Conservation (phyloP, 2,329 filamentous ascomycete species). For the Bretziella fagacearum region DNA sequence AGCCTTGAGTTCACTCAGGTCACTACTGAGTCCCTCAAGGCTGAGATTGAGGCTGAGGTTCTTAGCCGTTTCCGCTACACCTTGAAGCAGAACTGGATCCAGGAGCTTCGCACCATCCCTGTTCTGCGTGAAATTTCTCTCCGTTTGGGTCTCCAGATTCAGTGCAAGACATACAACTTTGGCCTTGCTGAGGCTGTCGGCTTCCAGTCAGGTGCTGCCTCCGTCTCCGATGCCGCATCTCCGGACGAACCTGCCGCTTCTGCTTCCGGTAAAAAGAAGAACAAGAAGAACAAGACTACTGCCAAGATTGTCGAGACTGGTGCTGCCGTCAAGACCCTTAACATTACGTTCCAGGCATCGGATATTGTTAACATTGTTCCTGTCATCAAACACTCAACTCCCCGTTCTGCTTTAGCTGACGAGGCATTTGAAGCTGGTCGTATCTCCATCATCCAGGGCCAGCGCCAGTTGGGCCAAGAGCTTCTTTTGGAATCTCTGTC, state of each 20-base stretch:
- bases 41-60: slow-evolving; percentile 56
- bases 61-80: slow-evolving; percentile 59
- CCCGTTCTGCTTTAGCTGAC: slow-evolving; percentile 78
- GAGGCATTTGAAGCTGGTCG: slow-evolving; percentile 91
- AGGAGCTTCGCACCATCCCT: slow-evolving; percentile 55
- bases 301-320: slow-evolving; percentile 40
- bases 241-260: slow-evolving; percentile 24
- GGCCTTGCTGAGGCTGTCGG: slow-evolving; percentile 13
- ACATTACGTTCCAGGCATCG: slow-evolving; percentile 58
- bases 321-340: slow-evolving; percentile 26
- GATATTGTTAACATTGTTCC: slow-evolving; percentile 90
- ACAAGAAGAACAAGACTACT: slow-evolving; percentile 45
- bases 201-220: slow-evolving; percentile 17
- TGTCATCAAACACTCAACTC: slow-evolving; percentile 82
- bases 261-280: slow-evolving; percentile 28
- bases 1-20: slow-evolving; percentile 68
- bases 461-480: slow-evolving; percentile 92
- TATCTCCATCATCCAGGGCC: slow-evolving; percentile 86
- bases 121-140: slow-evolving; percentile 75
- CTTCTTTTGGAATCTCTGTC: slow-evolving; percentile 90
- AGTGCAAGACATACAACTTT: slow-evolving; percentile 42
- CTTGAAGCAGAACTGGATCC: slow-evolving; percentile 51
- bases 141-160: slow-evolving; percentile 79
- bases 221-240: slow-evolving; percentile 21
- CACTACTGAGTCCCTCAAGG: slow-evolving; percentile 53